A percentile compares a stretch with the other conserved stretches of the same genome.
Evolutionary conservation across 2,329 filamentous ascomycete genomes (phyloP).

Genomic region (Dendryphion nanum): DNA sequence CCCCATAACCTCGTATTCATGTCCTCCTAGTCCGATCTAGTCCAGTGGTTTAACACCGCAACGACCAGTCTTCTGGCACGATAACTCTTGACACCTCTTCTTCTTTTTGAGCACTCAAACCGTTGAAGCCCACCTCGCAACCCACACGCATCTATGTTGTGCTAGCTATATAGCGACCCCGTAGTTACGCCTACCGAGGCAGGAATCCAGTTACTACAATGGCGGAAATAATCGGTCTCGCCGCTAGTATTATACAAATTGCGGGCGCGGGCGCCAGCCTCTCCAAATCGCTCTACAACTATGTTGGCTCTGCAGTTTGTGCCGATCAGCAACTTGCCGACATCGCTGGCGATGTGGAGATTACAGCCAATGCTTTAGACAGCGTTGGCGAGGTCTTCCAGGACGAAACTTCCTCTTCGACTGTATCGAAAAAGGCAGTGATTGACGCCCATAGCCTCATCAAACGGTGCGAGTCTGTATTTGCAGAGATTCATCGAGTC

Average conservation of each 20-base stretch:
- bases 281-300: conserved; percentile 22
- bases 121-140: too few relatives aligned
- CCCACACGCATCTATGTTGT: too few relatives aligned
- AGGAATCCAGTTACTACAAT: too few relatives aligned
- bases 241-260: conserved; percentile 24
- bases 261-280: conserved; percentile 22
- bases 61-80: too few relatives aligned
- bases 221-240: conserved; percentile 23
- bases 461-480: conserved; percentile 24
- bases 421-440: conserved; percentile 21
- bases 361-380: conserved; percentile 22
- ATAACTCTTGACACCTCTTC: too few relatives aligned
- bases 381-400: conserved; percentile 21
- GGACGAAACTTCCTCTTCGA: conserved; percentile 9
- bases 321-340: conserved; percentile 22
- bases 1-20: too few relatives aligned
- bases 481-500: conserved; percentile 21
- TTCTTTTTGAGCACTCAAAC: not conserved
- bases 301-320: conserved; percentile 15
- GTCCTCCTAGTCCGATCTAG: too few relatives aligned
- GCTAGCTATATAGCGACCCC: too few relatives aligned
- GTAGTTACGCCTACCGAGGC: too few relatives aligned
- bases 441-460: conserved; percentile 21
- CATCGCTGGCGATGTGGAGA: conserved; percentile 24
- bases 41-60: too few relatives aligned